phyloP scores from a whole-genome alignment of 2,329 filamentous ascomycete genomes.

The Emmonsiellopsis sp. region DNA sequence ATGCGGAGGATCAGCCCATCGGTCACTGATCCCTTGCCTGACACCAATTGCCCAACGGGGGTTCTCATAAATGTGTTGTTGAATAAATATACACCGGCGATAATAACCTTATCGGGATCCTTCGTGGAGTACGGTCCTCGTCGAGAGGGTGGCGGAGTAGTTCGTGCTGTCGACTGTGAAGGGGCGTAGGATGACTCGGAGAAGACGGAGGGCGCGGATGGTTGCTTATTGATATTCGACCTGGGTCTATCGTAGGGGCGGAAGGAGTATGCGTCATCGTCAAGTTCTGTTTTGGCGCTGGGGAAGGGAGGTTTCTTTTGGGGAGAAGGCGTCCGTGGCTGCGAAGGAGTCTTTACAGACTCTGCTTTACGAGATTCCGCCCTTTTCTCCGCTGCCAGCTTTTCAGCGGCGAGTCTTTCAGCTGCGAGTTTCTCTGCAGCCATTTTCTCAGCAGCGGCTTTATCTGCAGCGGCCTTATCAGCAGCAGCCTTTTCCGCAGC shows the following conservation, averaged over 20 bases:
- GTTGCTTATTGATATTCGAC: conserved; percentile 44
- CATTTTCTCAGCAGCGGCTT: neutral
- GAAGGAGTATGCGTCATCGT: conserved; percentile 62
- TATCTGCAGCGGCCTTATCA: neutral
- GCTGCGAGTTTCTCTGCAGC: conserved; percentile 14
- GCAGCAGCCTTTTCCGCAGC: conserved; percentile 26
- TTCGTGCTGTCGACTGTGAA: conserved; percentile 73
- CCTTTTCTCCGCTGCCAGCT: conserved; percentile 29
- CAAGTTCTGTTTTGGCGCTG: conserved; percentile 37
- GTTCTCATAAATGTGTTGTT: conserved; percentile 80
- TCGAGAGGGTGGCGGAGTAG: conserved; percentile 70
- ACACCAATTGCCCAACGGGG: conserved; percentile 83
- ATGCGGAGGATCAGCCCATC: conserved; percentile 88
- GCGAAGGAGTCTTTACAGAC: conserved; percentile 13
- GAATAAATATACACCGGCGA: conserved; percentile 86
- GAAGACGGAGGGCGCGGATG: conserved; percentile 60
- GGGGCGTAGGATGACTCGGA: conserved; percentile 83
- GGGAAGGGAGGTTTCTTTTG: conserved; percentile 29
- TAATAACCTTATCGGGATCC: conserved; percentile 91
- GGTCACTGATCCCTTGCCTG: conserved; percentile 73
- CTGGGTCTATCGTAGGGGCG: conserved; percentile 66
- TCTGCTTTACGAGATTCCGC: conserved; percentile 7
- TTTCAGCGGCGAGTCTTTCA: conserved; percentile 23
- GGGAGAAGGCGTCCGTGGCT: conserved; percentile 26
- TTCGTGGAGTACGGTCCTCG: conserved; percentile 74